Conservation (phyloP, 2,329 filamentous ascomycete species). For the Penicillium aurantiogriseum region DNA sequence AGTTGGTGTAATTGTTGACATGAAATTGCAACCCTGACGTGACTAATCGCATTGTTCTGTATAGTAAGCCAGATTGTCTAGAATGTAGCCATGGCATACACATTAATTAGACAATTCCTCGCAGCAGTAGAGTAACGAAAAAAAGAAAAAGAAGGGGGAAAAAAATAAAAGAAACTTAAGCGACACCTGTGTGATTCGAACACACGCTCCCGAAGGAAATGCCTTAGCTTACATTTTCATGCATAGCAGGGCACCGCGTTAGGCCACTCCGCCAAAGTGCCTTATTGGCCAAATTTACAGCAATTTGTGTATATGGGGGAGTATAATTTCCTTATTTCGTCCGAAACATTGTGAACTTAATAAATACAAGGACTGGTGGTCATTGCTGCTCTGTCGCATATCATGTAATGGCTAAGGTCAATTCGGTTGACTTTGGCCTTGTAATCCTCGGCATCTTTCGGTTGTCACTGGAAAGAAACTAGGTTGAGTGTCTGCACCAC, state of each 20-base stretch:
- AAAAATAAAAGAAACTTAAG: background rate
- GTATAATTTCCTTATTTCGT: too few species aligned
- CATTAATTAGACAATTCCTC: background rate
- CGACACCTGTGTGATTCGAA: constrained; percentile 2
- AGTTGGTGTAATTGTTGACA: background rate
- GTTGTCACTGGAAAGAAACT: too few species aligned
- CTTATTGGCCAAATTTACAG: background rate
- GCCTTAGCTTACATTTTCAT: background rate
- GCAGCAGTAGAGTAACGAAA: background rate
- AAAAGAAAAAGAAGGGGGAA: background rate
- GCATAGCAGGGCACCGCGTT: too few species aligned
- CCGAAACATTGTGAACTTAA: too few species aligned
- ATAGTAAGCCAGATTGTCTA: background rate
- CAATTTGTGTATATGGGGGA: too few species aligned
- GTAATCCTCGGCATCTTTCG: too few species aligned
- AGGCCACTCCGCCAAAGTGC: background rate
- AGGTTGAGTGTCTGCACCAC: too few species aligned
- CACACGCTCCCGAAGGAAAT: background rate
- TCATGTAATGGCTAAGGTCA: too few species aligned
- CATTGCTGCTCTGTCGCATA: too few species aligned
- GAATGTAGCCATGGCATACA: background rate
- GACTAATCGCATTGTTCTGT: background rate
- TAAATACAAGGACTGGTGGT: too few species aligned
- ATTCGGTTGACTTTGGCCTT: too few species aligned
- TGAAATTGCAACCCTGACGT: background rate